Evolutionary conservation across 176 grass and related monocot genomes (phyloP).

Genomic region (Sorghum bicolor): Sorghum_bicolor_NCBIv3 NC_012873.2:65137001-65137500

Average conservation of each 20-base stretch:
- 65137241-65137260: constrained; percentile 13
- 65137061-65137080: constrained; percentile 34
- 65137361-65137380: no score
- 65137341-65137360: no score
- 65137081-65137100: constrained; percentile 7
- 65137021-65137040: background rate
- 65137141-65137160: no score
- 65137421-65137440: background rate
- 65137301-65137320: background rate
- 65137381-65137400: background rate
- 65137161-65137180: no score
- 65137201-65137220: background rate
- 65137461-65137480: background rate
- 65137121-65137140: no score
- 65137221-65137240: background rate
- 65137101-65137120: constrained; percentile 2
- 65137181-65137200: background rate
- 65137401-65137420: no score
- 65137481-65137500: background rate
- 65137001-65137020: constrained; percentile 34
- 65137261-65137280: background rate
- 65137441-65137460: background rate
- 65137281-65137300: constrained; percentile 4
- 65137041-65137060: constrained; percentile 28
- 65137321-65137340: background rate